Base-by-base conservation (phyloP, 129 eudicot species). In the Centrapalus pauciflorus region DNA sequence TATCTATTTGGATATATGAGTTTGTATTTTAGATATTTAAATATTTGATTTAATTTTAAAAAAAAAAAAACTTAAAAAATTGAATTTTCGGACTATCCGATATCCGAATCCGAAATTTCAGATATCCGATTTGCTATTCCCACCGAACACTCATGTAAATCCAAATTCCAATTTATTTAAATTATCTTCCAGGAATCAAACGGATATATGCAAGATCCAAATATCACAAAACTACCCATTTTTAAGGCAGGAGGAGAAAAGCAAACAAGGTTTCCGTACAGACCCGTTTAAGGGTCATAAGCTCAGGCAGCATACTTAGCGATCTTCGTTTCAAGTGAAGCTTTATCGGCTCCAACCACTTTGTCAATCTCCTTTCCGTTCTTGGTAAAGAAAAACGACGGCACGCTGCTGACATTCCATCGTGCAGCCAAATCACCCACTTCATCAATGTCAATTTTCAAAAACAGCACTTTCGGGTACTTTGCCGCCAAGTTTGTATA, bases 361-460 rank as follows among this genome's bases (percentile, higher is more conserved):
- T 64, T 78, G 70, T 89, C 96, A 3, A 85, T 72, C 75, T 80
- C 90, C 71, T 77, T 89, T n/a, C 89, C 87, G 7, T 85, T 70
- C 72, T 81, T 85, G 3, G 85, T 67, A 45, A 82, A 85, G 76
- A 75, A 85, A 72, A 85, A 80, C 7, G 76, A 33, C 1, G 96
- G 96, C 62, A 89, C 85, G 33, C 89, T 83, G 78, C 82, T 89
- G 5, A 89, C 45, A 37, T 80, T 80, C 85, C 85, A 85, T 55
- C 58, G 55, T 56, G 81, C 62, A 54, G 96, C 93, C 45, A 80
- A 87, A 35, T 78, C 90, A 20, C 69, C 55, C 0, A 69, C 87
- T 71, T 89, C 84, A 54, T 89, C 96, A 1, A 89, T 89, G 78
- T 89, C 96, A 6, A 70, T 81, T 71, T 89, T 89, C 56, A 89